Base-by-base conservation (phyloP, 139 green algal genomes). In the Trebouxia sp. region DNA sequence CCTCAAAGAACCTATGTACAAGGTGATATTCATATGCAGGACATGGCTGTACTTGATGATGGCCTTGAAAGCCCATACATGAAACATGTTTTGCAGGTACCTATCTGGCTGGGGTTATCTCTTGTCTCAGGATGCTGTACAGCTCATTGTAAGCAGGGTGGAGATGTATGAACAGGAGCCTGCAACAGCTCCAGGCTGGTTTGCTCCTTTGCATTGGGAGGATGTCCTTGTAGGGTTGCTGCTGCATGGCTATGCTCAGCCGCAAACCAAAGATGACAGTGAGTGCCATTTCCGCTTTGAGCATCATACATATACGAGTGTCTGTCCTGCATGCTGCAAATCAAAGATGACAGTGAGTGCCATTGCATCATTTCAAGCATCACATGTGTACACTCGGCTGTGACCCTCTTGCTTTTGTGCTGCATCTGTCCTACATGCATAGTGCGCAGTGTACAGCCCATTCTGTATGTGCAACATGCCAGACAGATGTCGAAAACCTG, bases 171-270 rank as follows among this genome's bases (percentile, higher is more conserved):
- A 79, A 32, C 7, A 24, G 32, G 26, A 80, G 10, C 80, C 83
- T 0, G 67, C 76, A 6, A 20, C 28, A 14, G 81, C 82, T 1
- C 84, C 86, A 32, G 11, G n/a, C 17, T 93, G 90, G 86, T 89
- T 70, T 55, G 37, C 48, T 22, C 35, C 48, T 20, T 69, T 94
- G 65, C 88, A 88, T 26, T 94, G 90, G 90, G 90, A 94, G 81
- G 90, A 94, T 62, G 90, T 93, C 12, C 65, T 89, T 35, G 48
- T 94, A 32, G 87, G 85, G 37, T 51, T 89, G 65, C 67, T 94
- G 80, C 77, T 89, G 55, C 32, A 41, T 65, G 80, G 88, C 9
- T 72, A 65, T 65, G 51, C 55, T 50, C 30, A 50, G 37, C 42
- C 42, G 6, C 53, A 81, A 38, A 80, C 24, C 4, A 39, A 26